Base-by-base conservation (phyloP, 176 grass and related monocot genomes). In the Olyra latifolia region DNA sequence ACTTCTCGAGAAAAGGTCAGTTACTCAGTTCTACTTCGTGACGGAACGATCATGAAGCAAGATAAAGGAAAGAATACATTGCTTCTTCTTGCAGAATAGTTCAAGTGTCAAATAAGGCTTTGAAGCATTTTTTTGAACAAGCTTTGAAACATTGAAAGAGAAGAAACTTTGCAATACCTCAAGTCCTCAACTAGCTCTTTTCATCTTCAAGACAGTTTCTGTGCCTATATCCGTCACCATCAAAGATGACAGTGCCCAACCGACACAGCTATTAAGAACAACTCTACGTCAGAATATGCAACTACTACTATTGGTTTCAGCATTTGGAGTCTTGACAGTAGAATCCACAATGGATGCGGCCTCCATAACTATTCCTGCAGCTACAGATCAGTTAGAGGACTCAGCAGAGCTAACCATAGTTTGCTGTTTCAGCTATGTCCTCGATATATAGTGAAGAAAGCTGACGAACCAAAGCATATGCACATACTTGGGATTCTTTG, bases 11-110 rank as follows among this genome's bases (percentile, higher is more conserved):
- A 85, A 88, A 86, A 83, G 65, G 88, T 88, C 78, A 83, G 78
- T 88, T 93, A 59, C 85, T 88, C 78, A 83, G 78, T 88, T 93
- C 69, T 80, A 79, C 88, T 90, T 69, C 79, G 86, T 76, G 69
- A 19, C 70, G 60, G 44, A 50, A 46, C 69, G 20, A 63, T 80
- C 82, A 80, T 74, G 75, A 84, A 79, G 53, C 69, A 84, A 75
- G 56, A 55, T 76, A 81, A 80, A 56, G 47, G 55, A 85, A 70
- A 75, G 39, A 54, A 65, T 47, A 45, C 64, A 64, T 89, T 24
- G 39, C 77, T 85, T 89, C 22, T 64, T 47, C 87, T 84, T 89
- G 76, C 87, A 65, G 58, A 57, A 39, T 29, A 85, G 81, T 71
- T 81, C 55, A 47, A 89, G 82, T 89, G 82, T 11, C 14, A 64